Evolutionary conservation across 805 yeast genomes (phyloP), one percentile per base, ranked within the genome.

Genomic region (Yamadazyma olivae): DNA sequence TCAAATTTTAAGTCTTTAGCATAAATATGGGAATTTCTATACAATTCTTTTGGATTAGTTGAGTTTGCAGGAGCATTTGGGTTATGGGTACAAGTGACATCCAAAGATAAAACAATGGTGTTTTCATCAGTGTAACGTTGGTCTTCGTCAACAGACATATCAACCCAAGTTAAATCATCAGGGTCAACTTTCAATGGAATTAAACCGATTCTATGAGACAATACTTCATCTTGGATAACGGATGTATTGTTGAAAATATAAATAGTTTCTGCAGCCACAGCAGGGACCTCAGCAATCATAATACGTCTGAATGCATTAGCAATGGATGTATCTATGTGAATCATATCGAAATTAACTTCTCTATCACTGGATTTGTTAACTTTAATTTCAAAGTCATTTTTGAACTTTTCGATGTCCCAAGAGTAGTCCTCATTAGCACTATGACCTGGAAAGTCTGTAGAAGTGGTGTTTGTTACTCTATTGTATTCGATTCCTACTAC

Each of bases 231-330:
- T 61, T 90, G 97, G 45, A 93, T 87, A 32, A 93, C 96, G 1
- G 96, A 87, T 1, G 99, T 93, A 63, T 93, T 93, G 72, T 88
- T 91, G 68, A 84, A 84, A 41, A 93, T 75, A 57, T 82, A 89
- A 13, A 93, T 88, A 44, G 86, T 79, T 61, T 93, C 99, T 16
- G 96, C 84, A 12, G 99, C 98, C 31, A 91, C 95, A 2, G 93
- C 77, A 15, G 99, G 99, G 27, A 93, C 95, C 59, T 93, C 99
- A 1, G 97, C 77, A 37, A 93, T 81, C 98, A 93, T 90, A 51
- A 93, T 85, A 55, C 99, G 83, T 57, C 99, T 82, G 64, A 91
- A 89, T 0, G 99, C 97, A 67, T 93, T 93, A 30, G 98, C 90
- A 39, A 93, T 70, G 9, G 98, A 86, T 1, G 98, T 85, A 60